Percentiles rank a stretch among this genome's conserved stretches.
These are phyloP conservation scores for Saccharomycopsis vini DNA, from an alignment of 805 yeast genomes.

Conservation along the genomic window DNA sequence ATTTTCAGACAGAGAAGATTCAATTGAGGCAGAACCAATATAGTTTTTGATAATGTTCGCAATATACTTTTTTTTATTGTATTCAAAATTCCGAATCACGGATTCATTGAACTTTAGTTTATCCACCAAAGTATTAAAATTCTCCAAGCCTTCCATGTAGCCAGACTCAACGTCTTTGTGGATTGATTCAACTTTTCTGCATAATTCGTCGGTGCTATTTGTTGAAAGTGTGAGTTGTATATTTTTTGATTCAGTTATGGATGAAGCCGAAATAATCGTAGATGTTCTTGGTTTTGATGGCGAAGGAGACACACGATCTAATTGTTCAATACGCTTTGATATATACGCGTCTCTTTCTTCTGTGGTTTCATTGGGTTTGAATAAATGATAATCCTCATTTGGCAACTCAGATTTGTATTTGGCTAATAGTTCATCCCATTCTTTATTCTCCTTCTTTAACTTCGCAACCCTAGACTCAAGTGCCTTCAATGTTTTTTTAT, in stretches of 20 bases:
- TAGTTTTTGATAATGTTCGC: constrained; percentile 20
- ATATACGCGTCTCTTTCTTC: too few species aligned
- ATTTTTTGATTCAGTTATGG: too few species aligned
- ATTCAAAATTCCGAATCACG: constrained; percentile 13
- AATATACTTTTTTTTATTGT: constrained; percentile 21
- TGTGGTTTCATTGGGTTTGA: too few species aligned
- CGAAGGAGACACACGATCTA: too few species aligned
- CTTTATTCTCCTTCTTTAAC: constrained; percentile 37
- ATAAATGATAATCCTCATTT: background rate
- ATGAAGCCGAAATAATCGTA: too few species aligned
- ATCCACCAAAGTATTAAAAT: constrained; percentile 13
- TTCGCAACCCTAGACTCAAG: constrained; percentile 36
- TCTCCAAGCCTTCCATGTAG: constrained; percentile 3
- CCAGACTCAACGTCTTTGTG: background rate
- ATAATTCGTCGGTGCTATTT: background rate
- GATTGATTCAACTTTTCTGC: background rate
- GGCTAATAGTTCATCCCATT: constrained; percentile 39
- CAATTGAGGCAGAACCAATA: background rate
- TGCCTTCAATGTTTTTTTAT: constrained; percentile 37
- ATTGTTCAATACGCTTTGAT: too few species aligned
- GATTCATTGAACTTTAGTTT: constrained; percentile 17
- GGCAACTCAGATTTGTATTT: too few species aligned
- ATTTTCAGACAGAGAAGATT: background rate
- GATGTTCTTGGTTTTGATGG: too few species aligned
- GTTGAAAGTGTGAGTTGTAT: too few species aligned